Conservation (phyloP, 208 protist genomes). For the Leishmania tropica region DNA sequence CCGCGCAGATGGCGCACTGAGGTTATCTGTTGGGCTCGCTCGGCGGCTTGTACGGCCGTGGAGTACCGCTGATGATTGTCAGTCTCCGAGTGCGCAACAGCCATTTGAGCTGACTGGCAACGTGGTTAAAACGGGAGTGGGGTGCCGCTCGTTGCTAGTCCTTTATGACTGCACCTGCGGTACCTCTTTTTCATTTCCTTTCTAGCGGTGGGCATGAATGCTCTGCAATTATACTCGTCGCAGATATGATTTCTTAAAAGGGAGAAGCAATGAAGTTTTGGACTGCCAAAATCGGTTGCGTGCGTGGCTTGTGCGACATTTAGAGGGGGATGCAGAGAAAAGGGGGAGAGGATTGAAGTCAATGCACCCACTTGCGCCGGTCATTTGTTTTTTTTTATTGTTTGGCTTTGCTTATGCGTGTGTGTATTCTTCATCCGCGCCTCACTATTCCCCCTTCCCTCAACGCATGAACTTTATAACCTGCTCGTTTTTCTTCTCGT, state of each 20-base stretch:
- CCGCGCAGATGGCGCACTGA: not conserved
- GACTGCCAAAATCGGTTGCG: not conserved
- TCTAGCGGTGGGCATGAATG: not conserved
- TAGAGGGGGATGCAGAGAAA: not conserved
- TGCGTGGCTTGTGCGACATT: not conserved
- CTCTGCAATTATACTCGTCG: not conserved
- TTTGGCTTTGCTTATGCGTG: not conserved
- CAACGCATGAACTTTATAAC: not conserved
- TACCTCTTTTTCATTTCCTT: not conserved
- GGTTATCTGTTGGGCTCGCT: not conserved
- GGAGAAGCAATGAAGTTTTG: not conserved
- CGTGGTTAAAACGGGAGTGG: not conserved
- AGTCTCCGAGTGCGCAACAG: not conserved
- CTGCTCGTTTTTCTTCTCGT: conserved; percentile 6
- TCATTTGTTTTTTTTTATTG: not conserved
- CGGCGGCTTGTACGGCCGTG: not conserved
- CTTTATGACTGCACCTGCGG: not conserved
- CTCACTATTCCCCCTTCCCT: not conserved
- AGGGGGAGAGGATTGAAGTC: not conserved
- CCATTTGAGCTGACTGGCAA: not conserved
- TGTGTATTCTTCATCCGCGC: not conserved
- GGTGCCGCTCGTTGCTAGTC: not conserved
- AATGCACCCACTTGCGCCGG: not conserved
- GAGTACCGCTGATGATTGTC: not conserved
- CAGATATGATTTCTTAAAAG: not conserved